Percentiles rank a stretch among this genome's conserved stretches.
These are phyloP conservation scores for Ophiostoma tasmaniense DNA, from an alignment of 2,329 filamentous ascomycete species.

Conservation along the genomic window DNA sequence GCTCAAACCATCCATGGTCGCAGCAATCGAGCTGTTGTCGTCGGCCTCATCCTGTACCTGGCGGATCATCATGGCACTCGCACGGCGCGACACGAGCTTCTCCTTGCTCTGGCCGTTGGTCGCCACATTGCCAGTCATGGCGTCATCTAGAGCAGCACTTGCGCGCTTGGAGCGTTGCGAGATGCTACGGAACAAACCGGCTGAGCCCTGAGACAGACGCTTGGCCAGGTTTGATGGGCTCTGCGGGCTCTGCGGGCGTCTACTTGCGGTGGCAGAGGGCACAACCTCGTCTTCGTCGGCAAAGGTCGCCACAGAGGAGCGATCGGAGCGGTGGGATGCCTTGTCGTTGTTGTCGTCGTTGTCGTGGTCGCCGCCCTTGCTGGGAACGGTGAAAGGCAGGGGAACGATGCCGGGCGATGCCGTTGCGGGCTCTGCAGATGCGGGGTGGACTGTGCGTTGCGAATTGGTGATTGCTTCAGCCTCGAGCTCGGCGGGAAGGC, in stretches of 20 bases:
- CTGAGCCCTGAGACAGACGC: slow-evolving; percentile 42
- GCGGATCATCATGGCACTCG: slow-evolving; percentile 28
- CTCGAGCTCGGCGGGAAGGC: slow-evolving; percentile 8
- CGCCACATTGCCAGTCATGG: slow-evolving; percentile 12
- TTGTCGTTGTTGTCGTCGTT: slow-evolving; percentile 35
- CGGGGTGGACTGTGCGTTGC: background rate
- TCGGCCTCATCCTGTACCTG: slow-evolving; percentile 29
- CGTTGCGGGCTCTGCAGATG: background rate
- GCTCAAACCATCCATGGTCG: slow-evolving; percentile 49
- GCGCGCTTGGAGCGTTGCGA: slow-evolving; percentile 31
- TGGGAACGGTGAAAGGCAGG: slow-evolving; percentile 55
- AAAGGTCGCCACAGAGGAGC: slow-evolving; percentile 62
- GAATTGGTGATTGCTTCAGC: background rate
- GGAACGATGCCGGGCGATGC: slow-evolving; percentile 46
- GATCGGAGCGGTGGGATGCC: slow-evolving; percentile 27
- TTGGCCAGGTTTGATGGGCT: slow-evolving; percentile 34
- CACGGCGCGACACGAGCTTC: slow-evolving; percentile 34
- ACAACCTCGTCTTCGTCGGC: slow-evolving; percentile 51
- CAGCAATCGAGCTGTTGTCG: slow-evolving; percentile 46
- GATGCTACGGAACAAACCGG: slow-evolving; percentile 35
- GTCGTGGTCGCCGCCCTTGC: background rate
- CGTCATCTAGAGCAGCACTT: slow-evolving; percentile 20
- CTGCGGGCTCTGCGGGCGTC: slow-evolving; percentile 1
- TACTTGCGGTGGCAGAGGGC: slow-evolving; percentile 16
- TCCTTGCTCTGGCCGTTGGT: slow-evolving; percentile 35